phyloP scores from a whole-genome alignment of 805 yeast species.

The Kuraishia borneana region DNA sequence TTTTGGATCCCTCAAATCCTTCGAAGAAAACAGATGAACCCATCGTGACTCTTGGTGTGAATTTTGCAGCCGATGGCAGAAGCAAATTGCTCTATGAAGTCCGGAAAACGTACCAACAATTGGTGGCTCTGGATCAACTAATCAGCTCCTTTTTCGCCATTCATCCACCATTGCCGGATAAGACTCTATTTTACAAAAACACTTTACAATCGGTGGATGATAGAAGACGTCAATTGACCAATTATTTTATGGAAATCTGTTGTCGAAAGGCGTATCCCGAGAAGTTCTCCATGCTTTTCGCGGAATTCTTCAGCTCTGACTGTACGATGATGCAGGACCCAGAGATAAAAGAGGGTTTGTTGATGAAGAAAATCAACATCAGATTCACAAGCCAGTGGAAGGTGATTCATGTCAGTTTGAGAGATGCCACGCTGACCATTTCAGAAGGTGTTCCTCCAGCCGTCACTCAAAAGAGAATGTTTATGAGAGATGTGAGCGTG shows the following conservation, averaged over 20 bases:
- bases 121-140: slow-evolving; percentile 49
- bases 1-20: slow-evolving; percentile 17
- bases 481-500: slow-evolving; percentile 10
- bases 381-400: slow-evolving; percentile 6
- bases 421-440: slow-evolving; percentile 1
- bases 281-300: slow-evolving; percentile 37
- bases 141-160: slow-evolving; percentile 45
- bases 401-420: slow-evolving; percentile 2
- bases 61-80: slow-evolving; percentile 51
- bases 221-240: slow-evolving; percentile 43
- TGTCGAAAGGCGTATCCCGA: slow-evolving; percentile 47
- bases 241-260: slow-evolving; percentile 48
- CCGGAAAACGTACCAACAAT: slow-evolving; percentile 47
- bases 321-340: slow-evolving; percentile 24
- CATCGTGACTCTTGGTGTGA: slow-evolving; percentile 46
- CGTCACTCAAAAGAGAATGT: slow-evolving; percentile 13
- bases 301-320: slow-evolving; percentile 59
- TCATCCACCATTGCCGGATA: slow-evolving; percentile 58
- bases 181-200: slow-evolving; percentile 39
- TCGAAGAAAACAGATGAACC: slow-evolving; percentile 43
- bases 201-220: slow-evolving; percentile 56
- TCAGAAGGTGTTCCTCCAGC: slow-evolving; percentile 14
- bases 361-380: slow-evolving; percentile 4
- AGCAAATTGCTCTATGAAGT: slow-evolving; percentile 54
- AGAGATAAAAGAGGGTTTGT: slow-evolving; percentile 5